Conservation (phyloP, 2,329 filamentous ascomycete genomes). For the Rosellinia necatrix region DNA sequence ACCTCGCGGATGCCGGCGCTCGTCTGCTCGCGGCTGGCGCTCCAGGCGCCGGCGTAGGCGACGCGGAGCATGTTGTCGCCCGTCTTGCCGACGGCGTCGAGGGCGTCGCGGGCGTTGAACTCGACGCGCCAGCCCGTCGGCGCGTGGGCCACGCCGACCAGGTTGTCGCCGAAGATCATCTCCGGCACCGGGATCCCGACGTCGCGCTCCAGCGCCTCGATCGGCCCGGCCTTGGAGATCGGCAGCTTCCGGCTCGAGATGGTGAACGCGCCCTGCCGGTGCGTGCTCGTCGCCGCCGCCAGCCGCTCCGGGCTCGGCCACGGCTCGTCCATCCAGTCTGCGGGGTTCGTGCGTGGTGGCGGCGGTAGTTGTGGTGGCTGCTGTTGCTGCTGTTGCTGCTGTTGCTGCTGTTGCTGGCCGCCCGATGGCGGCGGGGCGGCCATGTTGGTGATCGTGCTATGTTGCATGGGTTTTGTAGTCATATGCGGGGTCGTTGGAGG, state of each 20-base stretch:
- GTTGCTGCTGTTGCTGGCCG: no score
- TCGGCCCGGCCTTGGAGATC: slow-evolving; percentile 89
- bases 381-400: no score
- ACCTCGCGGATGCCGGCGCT: slow-evolving; percentile 90
- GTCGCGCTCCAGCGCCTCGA: slow-evolving; percentile 79
- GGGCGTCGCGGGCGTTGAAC: slow-evolving; percentile 85
- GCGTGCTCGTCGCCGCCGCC: slow-evolving; percentile 58
- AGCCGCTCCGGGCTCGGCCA: slow-evolving; percentile 58
- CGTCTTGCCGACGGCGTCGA: slow-evolving; percentile 93
- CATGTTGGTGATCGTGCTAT: background rate
- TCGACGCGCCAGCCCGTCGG: slow-evolving; percentile 75
- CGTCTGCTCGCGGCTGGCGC: slow-evolving; percentile 68
- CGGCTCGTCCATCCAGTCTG: slow-evolving; percentile 53
- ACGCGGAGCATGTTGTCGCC: slow-evolving; percentile 90
- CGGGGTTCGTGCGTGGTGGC: slow-evolving; percentile 36
- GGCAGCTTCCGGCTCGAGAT: slow-evolving; percentile 88
- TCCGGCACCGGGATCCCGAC: slow-evolving; percentile 90
- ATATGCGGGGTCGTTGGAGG: background rate
- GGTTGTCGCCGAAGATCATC: slow-evolving; percentile 99
- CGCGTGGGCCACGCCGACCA: slow-evolving; percentile 74
- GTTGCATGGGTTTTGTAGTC: background rate
- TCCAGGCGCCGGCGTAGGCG: slow-evolving; percentile 89
- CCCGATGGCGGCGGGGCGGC: background rate
- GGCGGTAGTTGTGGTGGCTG: no score
- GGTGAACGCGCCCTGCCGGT: slow-evolving; percentile 68